A percentile compares a stretch with the other conserved stretches of the same genome.
These are phyloP conservation scores for Vaccinium vitisidaea DNA, from an alignment of 148 eudicot genomes.

Conservation along the genomic window DNA sequence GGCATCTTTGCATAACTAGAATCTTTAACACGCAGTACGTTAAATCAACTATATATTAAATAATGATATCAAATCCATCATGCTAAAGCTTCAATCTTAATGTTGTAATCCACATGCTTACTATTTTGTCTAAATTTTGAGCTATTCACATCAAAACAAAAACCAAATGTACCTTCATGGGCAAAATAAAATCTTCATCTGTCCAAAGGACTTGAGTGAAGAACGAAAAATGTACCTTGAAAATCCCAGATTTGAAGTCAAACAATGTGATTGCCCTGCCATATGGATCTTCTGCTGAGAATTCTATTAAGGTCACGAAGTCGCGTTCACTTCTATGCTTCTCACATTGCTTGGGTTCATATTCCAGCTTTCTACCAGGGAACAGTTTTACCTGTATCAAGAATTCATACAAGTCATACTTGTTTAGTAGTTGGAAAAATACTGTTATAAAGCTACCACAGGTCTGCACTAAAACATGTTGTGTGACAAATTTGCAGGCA, in stretches of 20 bases:
- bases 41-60: too few species aligned
- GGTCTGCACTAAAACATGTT: background rate
- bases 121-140: background rate
- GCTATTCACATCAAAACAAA: background rate
- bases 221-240: slow-evolving; percentile 42
- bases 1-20: too few species aligned
- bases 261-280: slow-evolving; percentile 74
- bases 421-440: background rate
- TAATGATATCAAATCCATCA: background rate
- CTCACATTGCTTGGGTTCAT: slow-evolving; percentile 52
- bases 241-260: slow-evolving; percentile 60
- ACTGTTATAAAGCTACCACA: background rate
- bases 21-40: too few species aligned
- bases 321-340: slow-evolving; percentile 47
- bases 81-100: background rate
- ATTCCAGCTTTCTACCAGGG: slow-evolving; percentile 76
- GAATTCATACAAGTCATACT: background rate
- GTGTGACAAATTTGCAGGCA: background rate
- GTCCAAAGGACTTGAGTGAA: background rate
- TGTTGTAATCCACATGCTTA: background rate
- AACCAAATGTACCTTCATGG: background rate
- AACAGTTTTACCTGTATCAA: slow-evolving; percentile 63
- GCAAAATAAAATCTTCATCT: background rate
- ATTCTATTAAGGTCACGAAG: slow-evolving; percentile 70
- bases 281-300: slow-evolving; percentile 70